Conservation (phyloP, 805 yeast species). For the Middelhovenomyces tepae region DNA sequence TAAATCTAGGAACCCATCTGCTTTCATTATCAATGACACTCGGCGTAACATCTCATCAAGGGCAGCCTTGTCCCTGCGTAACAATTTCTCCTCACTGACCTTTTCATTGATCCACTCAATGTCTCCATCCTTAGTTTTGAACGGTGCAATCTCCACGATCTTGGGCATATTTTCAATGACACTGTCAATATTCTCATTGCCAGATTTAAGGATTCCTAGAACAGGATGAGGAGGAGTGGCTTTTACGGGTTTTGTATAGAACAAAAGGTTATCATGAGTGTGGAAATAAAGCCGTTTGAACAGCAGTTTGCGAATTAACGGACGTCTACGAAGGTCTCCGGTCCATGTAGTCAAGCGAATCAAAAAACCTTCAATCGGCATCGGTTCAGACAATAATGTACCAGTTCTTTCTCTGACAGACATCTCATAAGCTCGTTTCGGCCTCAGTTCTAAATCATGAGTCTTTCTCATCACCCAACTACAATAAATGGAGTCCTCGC, state of each 20-base stretch:
- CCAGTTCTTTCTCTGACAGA: slow-evolving; percentile 18
- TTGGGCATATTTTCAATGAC: slow-evolving; percentile 26
- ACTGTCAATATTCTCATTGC: slow-evolving; percentile 18
- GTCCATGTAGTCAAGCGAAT: slow-evolving; percentile 43
- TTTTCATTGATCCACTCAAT: slow-evolving; percentile 51
- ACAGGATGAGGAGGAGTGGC: slow-evolving; percentile 50
- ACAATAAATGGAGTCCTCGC: slow-evolving; percentile 34
- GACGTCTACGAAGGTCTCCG: slow-evolving; percentile 31
- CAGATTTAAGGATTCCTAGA: slow-evolving; percentile 22
- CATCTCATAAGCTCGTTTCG: slow-evolving; percentile 21
- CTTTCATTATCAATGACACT: slow-evolving; percentile 42
- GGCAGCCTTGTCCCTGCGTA: slow-evolving; percentile 46
- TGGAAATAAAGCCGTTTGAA: slow-evolving; percentile 54
- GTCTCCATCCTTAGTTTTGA: slow-evolving; percentile 42
- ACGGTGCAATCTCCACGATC: slow-evolving; percentile 46
- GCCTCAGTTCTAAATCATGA: slow-evolving; percentile 56
- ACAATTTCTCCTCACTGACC: slow-evolving; percentile 33
- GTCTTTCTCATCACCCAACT: slow-evolving; percentile 36
- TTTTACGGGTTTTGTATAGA: slow-evolving; percentile 44
- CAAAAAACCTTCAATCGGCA: slow-evolving; percentile 76
- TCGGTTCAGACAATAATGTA: slow-evolving; percentile 43
- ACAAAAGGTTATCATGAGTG: slow-evolving; percentile 52
- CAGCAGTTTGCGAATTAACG: slow-evolving; percentile 30
- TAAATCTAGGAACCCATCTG: slow-evolving; percentile 58
- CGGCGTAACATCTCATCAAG: slow-evolving; percentile 58